Conservation (phyloP, 78 protist genomes). For the Chrysochromulina tobinii region DNA sequence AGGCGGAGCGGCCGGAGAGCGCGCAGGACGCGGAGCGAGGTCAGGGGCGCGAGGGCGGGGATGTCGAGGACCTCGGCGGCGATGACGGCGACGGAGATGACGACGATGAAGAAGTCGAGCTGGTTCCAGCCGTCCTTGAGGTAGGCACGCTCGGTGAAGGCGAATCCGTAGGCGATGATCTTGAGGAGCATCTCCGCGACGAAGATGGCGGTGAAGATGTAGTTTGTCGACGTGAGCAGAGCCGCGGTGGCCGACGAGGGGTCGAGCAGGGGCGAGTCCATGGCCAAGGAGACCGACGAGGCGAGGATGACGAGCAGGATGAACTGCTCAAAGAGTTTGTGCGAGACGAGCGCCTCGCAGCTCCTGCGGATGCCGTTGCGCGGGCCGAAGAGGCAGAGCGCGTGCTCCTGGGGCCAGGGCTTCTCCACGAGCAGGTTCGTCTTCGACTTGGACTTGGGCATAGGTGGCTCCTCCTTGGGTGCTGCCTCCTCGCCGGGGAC, state of each 20-base stretch:
- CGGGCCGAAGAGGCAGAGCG: too few species aligned
- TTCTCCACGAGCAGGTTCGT: too few species aligned
- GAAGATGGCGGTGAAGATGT: not conserved
- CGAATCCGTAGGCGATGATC: not conserved
- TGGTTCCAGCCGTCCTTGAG: conserved; percentile 1
- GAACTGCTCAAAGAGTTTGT: not conserved
- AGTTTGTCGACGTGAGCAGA: not conserved
- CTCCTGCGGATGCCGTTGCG: not conserved
- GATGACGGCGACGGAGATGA: not conserved
- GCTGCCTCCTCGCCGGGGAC: too few species aligned
- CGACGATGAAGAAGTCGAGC: conserved; percentile 45
- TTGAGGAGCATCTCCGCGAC: not conserved
- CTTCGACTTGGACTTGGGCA: too few species aligned
- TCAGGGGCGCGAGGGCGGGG: too few species aligned
- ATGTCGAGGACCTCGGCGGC: too few species aligned
- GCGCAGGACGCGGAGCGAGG: not conserved
- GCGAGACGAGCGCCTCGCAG: not conserved
- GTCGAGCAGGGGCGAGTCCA: not conserved
- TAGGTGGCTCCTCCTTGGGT: too few species aligned
- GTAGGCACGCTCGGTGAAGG: not conserved
- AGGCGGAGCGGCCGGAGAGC: conserved; percentile 24
- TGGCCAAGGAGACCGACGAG: not conserved
- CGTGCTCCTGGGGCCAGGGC: too few species aligned
- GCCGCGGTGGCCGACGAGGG: not conserved
- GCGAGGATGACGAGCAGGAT: not conserved